Evolutionary conservation across 2,329 filamentous ascomycete species (phyloP).

Genomic region (Plectosphaerella cucumerina): DNA sequence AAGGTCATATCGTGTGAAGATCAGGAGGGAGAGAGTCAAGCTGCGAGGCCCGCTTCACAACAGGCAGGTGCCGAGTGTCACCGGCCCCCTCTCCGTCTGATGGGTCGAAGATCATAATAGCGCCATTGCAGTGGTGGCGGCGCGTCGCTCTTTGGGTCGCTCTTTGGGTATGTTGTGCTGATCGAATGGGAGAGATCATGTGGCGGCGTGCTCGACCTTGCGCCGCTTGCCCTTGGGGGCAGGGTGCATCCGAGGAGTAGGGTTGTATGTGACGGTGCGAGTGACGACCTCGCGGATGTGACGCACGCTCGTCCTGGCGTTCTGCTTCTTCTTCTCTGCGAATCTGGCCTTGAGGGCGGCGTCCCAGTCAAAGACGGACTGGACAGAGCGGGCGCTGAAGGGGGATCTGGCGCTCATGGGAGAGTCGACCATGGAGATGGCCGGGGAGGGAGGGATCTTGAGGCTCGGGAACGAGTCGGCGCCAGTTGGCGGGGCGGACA

Average conservation of each 20-base stretch:
- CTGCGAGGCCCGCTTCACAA: conserved; percentile 12
- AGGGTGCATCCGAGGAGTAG: conserved; percentile 75
- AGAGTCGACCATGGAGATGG: conserved; percentile 63
- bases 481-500: conserved; percentile 59
- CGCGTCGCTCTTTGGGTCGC: too few species aligned
- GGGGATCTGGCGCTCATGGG: conserved; percentile 70
- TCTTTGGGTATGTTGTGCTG: too few species aligned
- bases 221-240: conserved; percentile 91
- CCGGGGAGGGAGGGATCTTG: conserved; percentile 73
- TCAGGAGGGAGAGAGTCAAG: not conserved
- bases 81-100: too few species aligned
- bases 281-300: conserved; percentile 87
- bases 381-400: conserved; percentile 61
- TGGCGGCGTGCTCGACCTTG: conserved; percentile 49
- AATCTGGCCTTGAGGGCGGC: conserved; percentile 64
- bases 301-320: conserved; percentile 57
- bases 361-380: conserved; percentile 78
- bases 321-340: conserved; percentile 53
- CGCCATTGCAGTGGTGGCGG: not conserved
- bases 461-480: conserved; percentile 60
- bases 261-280: conserved; percentile 77
- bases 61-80: conserved; percentile 4
- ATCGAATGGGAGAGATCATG: not conserved
- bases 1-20: conserved; percentile 9
- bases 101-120: too few species aligned